Conservation (phyloP, 176 grass and related monocot species). For the Oryza glaberrima region DNA sequence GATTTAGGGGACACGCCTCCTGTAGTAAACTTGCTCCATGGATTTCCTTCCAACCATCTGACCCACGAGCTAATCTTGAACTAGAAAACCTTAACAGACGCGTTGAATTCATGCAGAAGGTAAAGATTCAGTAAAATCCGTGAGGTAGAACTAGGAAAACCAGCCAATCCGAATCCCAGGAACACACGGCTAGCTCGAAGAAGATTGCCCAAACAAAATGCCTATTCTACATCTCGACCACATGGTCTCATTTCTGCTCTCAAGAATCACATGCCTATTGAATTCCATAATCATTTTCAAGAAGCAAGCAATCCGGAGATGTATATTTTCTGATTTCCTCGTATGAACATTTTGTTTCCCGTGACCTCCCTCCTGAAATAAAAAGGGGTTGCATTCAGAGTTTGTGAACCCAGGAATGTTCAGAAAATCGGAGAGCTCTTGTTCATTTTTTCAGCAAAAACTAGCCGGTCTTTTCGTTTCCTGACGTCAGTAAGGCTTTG, state of each 20-base stretch:
- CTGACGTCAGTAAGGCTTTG: neutral
- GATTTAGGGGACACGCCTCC: neutral
- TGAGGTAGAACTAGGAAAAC: neutral
- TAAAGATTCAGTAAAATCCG: neutral
- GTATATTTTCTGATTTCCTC: neutral
- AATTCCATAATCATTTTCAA: constrained; percentile 14
- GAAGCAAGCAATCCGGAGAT: neutral
- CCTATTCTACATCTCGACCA: neutral
- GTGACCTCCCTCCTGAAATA: neutral
- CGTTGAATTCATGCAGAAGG: neutral
- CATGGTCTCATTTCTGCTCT: neutral
- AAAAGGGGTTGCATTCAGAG: neutral
- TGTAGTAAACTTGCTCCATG: neutral
- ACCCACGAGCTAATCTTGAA: neutral
- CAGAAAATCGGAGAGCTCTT: neutral
- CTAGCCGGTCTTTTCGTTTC: neutral
- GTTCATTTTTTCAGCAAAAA: neutral
- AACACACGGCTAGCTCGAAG: neutral
- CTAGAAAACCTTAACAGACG: neutral
- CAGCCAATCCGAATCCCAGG: neutral
- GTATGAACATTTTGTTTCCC: neutral
- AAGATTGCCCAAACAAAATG: neutral
- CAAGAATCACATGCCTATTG: constrained; percentile 20
- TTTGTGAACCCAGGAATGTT: neutral
- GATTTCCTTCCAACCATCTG: neutral